These are phyloP conservation scores for Sphaerulina vaccinii DNA, from an alignment of 2,329 filamentous ascomycete genomes.

Conservation along the genomic window DNA sequence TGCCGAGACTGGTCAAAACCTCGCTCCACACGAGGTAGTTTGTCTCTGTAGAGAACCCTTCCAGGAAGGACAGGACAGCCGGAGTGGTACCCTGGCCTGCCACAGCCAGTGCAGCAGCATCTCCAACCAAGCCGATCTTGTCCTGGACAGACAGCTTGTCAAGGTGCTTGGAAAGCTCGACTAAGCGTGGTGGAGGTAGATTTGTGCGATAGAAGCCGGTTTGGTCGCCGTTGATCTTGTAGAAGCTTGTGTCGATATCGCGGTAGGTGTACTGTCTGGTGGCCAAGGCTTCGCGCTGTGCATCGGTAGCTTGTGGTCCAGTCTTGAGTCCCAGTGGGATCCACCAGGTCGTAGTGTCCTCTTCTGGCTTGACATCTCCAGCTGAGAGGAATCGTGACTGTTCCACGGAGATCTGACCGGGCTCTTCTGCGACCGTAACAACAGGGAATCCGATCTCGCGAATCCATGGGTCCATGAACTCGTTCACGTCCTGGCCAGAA, in stretches of 20 bases:
- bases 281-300: conserved; percentile 67
- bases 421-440: conserved; percentile 79
- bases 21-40: conserved; percentile 90
- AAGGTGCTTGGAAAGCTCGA: conserved; percentile 74
- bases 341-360: conserved; percentile 95
- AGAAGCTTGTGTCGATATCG: conserved; percentile 75
- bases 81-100: conserved; percentile 81
- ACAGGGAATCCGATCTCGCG: conserved; percentile 93
- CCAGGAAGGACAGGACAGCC: conserved; percentile 76
- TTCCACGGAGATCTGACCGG: conserved; percentile 75
- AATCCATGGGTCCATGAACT: conserved; percentile 94
- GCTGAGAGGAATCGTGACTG: conserved; percentile 89
- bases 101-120: conserved; percentile 83
- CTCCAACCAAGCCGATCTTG: conserved; percentile 88
- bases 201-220: conserved; percentile 92
- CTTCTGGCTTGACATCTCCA: conserved; percentile 85
- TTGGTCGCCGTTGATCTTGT: conserved; percentile 88
- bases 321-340: conserved; percentile 83
- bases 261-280: conserved; percentile 74
- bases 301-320: conserved; percentile 62
- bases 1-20: conserved; percentile 71
- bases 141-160: conserved; percentile 77
- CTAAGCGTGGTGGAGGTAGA: conserved; percentile 80
- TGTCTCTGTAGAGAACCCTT: conserved; percentile 77
- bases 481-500: conserved; percentile 80